Evolutionary conservation across 164 flowering plant genomes (phyloP), one percentile per base, ranked within the genome.

Genomic region (Magnolia changhungtana): DNA sequence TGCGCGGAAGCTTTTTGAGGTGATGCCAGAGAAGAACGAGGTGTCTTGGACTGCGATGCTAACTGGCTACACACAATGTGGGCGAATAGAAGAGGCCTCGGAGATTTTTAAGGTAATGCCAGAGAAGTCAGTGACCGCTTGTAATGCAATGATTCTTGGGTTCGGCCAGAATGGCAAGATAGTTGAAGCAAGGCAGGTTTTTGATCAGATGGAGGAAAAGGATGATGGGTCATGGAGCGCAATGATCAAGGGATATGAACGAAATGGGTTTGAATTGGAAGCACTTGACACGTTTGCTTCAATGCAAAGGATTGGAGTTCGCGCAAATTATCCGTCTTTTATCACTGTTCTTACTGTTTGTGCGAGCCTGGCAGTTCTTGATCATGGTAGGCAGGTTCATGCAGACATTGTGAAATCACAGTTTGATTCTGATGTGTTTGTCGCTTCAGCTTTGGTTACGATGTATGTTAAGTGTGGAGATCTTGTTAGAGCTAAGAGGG

Each of bases 1-100:
- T 75, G 98, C 92, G 3, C 81, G 93, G 82, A 91, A 93, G 83
- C 91, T 93, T 63, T 91, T 93, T 80, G 94, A 89, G 81, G 96
- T 91, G 77, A 90, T 88, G 92, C 97, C 96, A 8, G 92, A 87
- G 84, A 93, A 86, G 81, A 91, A 88, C 77, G 97, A 90, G 82
- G 91, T 90, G 50, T 81, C 95, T 2, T 91, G 94, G 95, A 87
- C 92, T 0, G 90, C 90, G 6, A 90, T 93, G 92, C 78, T 93
- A 70, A 87, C 84, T 77, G 96, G 95, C 1, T 93, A 93, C 68
- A 83, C 83, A 14, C 87, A 87, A 45, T 78, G 88, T 76, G 93
- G 93, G 37, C 81, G 93, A 87, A 83, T 87, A 20, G 84, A 86
- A 37, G 96, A 90, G 69, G 98, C 98, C 11, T 82, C 71, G 3